Evolutionary conservation across 2,329 filamentous ascomycete genomes (phyloP).

Genomic region (Aureobasidium subglaciale): DNA sequence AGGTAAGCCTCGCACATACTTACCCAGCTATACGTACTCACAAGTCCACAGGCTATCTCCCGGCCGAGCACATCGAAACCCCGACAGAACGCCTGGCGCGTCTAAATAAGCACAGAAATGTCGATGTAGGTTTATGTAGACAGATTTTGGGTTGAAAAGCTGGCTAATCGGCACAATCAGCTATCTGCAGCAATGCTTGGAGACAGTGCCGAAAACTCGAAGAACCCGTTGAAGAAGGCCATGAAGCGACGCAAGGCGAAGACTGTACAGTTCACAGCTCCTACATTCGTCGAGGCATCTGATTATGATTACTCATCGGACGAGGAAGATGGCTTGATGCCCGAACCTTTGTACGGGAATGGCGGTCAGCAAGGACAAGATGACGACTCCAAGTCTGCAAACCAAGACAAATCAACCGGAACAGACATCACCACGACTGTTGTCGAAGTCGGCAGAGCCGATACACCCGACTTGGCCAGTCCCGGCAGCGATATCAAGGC

Average conservation of each 20-base stretch:
- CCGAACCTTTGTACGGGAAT: conserved; percentile 14
- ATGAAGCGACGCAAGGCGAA: conserved; percentile 78
- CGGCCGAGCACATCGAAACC: conserved; percentile 96
- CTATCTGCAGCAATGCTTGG: conserved; percentile 65
- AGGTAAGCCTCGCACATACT: conserved; percentile 46
- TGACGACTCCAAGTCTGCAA: neutral
- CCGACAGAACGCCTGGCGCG: conserved; percentile 89
- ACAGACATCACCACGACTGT: neutral
- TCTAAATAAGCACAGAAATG: conserved; percentile 95
- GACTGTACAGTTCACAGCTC: conserved; percentile 76
- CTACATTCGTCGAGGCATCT: conserved; percentile 81
- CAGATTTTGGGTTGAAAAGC: conserved; percentile 8
- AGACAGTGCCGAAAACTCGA: conserved; percentile 70
- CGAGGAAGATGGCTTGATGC: conserved; percentile 27
- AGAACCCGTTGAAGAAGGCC: conserved; percentile 74
- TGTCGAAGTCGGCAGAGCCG: conserved; percentile 3
- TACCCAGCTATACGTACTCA: conserved; percentile 19
- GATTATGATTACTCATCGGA: conserved; percentile 80
- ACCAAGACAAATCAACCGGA: neutral
- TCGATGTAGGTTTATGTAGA: conserved; percentile 63
- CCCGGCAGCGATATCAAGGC: conserved; percentile 20
- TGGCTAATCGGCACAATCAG: conserved; percentile 32
- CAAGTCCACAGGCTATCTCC: conserved; percentile 67
- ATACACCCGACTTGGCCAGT: conserved; percentile 13
- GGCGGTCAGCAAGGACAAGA: neutral